These are phyloP conservation scores for Candida lessepsii DNA, from an alignment of 805 yeast genomes.

Conservation along the genomic window DNA sequence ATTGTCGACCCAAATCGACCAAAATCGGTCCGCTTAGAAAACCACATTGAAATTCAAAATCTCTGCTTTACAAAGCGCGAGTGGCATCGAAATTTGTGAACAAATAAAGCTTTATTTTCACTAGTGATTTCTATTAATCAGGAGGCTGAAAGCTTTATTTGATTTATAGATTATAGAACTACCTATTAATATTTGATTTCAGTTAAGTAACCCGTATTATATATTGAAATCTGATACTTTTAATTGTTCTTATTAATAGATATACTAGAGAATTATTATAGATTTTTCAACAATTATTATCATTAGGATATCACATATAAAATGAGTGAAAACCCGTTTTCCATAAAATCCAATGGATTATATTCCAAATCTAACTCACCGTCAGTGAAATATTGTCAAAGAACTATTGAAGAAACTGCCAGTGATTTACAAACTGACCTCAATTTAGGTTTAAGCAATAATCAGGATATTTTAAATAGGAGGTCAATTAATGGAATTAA, in stretches of 20 bases:
- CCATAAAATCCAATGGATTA: slow-evolving; percentile 15
- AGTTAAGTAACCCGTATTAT: too few relatives aligned
- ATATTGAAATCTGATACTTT: too few relatives aligned
- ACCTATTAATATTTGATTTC: neutral
- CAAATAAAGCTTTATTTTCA: slow-evolving; percentile 2
- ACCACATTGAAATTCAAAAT: too few relatives aligned
- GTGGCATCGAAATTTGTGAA: neutral
- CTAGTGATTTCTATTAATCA: neutral
- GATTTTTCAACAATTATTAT: neutral
- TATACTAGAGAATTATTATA: neutral
- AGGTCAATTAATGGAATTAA: slow-evolving; percentile 77
- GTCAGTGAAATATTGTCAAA: slow-evolving; percentile 61
- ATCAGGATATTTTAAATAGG: slow-evolving; percentile 70
- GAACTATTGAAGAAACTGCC: slow-evolving; percentile 65
- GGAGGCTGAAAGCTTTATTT: neutral
- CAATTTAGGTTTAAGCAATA: slow-evolving; percentile 58
- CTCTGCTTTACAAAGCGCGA: too few relatives aligned
- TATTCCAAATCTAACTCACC: slow-evolving; percentile 41
- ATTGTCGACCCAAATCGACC: too few relatives aligned
- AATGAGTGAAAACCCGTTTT: slow-evolving; percentile 45
- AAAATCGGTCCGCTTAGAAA: too few relatives aligned
- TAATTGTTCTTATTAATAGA: neutral
- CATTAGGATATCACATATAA: too few relatives aligned
- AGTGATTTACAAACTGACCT: slow-evolving; percentile 60
- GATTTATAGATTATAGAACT: neutral